Conservation (phyloP, 2,329 filamentous ascomycete species). For the Colletotrichum truncatum region DNA sequence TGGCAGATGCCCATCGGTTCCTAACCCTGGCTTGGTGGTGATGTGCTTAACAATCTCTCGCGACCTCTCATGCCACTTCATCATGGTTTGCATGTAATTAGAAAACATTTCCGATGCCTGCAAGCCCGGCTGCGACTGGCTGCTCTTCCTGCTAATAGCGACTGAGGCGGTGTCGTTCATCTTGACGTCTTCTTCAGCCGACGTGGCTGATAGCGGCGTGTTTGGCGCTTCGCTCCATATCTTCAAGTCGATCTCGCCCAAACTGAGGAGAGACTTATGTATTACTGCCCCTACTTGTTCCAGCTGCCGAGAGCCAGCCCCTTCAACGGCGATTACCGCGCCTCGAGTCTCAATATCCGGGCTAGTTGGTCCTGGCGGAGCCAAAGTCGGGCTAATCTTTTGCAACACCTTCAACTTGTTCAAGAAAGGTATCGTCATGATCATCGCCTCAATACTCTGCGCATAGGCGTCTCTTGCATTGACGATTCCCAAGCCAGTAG, state of each 20-base stretch:
- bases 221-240: constrained; percentile 51
- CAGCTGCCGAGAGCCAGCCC: constrained; percentile 64
- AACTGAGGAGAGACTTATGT: constrained; percentile 65
- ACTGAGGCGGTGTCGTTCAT: constrained; percentile 14
- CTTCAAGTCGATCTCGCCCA: constrained; percentile 51
- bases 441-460: constrained; percentile 70
- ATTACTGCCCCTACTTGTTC: constrained; percentile 71
- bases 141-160: constrained; percentile 29
- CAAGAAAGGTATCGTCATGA: constrained; percentile 78
- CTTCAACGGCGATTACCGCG: constrained; percentile 85
- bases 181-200: constrained; percentile 27
- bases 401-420: constrained; percentile 81
- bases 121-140: constrained; percentile 32
- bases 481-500: constrained; percentile 37
- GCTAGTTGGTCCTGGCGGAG: constrained; percentile 39
- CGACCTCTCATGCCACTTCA: constrained; percentile 79
- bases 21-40: constrained; percentile 38
- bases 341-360: constrained; percentile 66
- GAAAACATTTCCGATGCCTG: constrained; percentile 51
- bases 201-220: constrained; percentile 18
- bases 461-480: constrained; percentile 42
- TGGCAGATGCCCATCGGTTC: neutral
- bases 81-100: constrained; percentile 74
- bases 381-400: constrained; percentile 77
- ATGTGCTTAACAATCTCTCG: constrained; percentile 71